Base-by-base conservation (phyloP, 805 yeast species). In the Kazachstania viticola region DNA sequence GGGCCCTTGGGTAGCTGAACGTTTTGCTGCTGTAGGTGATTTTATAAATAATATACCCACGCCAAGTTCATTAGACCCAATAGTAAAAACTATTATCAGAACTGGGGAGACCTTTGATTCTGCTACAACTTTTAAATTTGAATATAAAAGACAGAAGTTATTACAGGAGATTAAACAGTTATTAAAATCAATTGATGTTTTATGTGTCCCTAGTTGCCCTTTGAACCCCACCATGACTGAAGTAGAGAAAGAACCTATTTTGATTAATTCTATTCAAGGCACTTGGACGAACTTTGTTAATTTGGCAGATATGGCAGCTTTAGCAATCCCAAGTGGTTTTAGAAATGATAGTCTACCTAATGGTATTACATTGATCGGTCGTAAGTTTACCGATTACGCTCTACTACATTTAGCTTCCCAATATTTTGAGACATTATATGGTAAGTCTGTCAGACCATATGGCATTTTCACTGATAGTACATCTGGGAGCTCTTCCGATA, bases 1-100 rank as follows among this genome's bases (percentile, higher is more conserved):
- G 51, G 98, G 98, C 36, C 81, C 97, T n/a, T 88, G 98, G 98
- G 97, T 88, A 9, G 83, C 93, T 16, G 98, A 88, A 62, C 72
- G 98, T 45, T 85, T 75, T 60, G 75, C 83, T 40, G 95, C 95
- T 17, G 71, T 75, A 23, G 70, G 73, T 44, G 82, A 79, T 26
- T 80, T 79, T 44, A 66, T 82, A 35, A 71, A 71, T 18, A 65
- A 79, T 6, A 69, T 75, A 48, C 85, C 91, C 14, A 83, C 91
- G 21, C 64, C 55, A 27, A 66, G 69, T 21, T 68, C 79, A 30
- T 62, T 88, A 45, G 95, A 88, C 55, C 93, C 95, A 31, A 81
- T 84, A 5, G 97, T 91, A 16, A 54, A 67, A 25, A 58, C 67
- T 17, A 84, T 88, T 51, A 78, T 91, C 42, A 68, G 68, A 45